Evolutionary conservation across 2,329 filamentous ascomycete species (phyloP), one percentile per base, ranked within the genome.

Genomic region (Pseudocercospora fijiensis): DNA sequence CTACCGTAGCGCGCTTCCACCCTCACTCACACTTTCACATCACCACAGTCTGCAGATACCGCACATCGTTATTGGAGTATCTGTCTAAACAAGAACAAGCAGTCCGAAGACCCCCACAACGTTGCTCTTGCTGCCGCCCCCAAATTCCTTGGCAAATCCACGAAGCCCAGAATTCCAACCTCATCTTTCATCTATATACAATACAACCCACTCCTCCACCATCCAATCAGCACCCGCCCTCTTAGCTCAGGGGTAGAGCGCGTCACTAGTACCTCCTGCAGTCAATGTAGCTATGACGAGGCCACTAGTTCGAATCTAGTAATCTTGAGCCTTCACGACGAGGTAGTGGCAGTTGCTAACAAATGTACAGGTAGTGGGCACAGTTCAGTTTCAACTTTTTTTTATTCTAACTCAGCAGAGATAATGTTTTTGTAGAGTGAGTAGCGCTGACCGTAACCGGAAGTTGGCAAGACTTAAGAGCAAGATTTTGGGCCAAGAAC

Each of bases 181-280:
- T 37, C 3, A 16, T 1, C 1, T 4, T n/a, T n/a, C 3, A 6
- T 5, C n/a, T 6, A 37, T 37, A 37, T 37, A 37, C 13, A 5
- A 1, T 1, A 5, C 4, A 1, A 2, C 6, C 13, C 1, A 3
- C 2, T 4, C 3, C 2, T 2, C 13, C 13, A 37, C 6, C 33
- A 37, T 41, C 37, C 37, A 41, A 18, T 41, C 16, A 41, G 37
- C 37, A 37, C n/a, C 1, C 2, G 37, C 37, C 37, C 37, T 41
- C 37, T 41, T 41, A 41, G 37, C 37, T 41, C 37, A 41, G 37
- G 37, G 37, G 37, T 41, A 41, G 37, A 41, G 37, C 37, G 37
- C 24, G 41, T 33, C 22, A 41, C 37, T 41, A 41, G 37, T 41
- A 41, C 37, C 37, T 41, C 37, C 37, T 41, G 37, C 37, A 18